Conservation (phyloP, 306 rosid genomes). For the Begonia fuchsioides region DNA sequence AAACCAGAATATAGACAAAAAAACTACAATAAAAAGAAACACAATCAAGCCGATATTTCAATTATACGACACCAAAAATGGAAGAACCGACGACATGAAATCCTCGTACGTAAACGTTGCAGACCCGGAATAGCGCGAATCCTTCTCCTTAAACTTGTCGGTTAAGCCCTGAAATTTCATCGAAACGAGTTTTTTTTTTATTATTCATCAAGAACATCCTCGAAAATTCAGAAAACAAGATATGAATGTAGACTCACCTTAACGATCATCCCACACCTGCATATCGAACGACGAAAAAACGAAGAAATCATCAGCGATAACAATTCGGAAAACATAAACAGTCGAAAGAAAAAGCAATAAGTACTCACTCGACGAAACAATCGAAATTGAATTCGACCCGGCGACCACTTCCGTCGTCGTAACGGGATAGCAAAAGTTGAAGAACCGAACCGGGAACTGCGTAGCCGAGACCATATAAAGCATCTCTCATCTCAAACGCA, state of each 20-base stretch:
- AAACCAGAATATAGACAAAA: too few species aligned
- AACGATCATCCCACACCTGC: constrained; percentile 83
- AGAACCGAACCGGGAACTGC: constrained; percentile 59
- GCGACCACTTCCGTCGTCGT: constrained; percentile 39
- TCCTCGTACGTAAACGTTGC: constrained; percentile 50
- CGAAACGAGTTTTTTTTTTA: too few species aligned
- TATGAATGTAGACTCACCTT: constrained; percentile 36
- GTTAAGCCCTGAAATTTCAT: constrained; percentile 68
- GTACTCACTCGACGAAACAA: constrained; percentile 68
- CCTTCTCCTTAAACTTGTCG: constrained; percentile 80
- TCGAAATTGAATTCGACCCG: constrained; percentile 60
- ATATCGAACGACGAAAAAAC: constrained; percentile 12
- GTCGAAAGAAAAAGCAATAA: too few species aligned
- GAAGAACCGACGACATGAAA: constrained; percentile 69
- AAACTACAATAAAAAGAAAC: too few species aligned
- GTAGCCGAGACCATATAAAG: constrained; percentile 69
- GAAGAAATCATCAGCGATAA: too few species aligned
- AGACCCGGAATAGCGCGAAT: constrained; percentile 37
- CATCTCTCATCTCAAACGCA: constrained; percentile 73
- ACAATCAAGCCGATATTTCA: too few species aligned
- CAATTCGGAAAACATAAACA: too few species aligned
- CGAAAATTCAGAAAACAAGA: too few species aligned
- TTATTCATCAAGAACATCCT: too few species aligned
- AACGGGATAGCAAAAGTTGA: constrained; percentile 54
- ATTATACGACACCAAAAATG: constrained; percentile 65